Conservation (phyloP, 2,329 filamentous ascomycete genomes). For the Huntiella decipiens region DNA sequence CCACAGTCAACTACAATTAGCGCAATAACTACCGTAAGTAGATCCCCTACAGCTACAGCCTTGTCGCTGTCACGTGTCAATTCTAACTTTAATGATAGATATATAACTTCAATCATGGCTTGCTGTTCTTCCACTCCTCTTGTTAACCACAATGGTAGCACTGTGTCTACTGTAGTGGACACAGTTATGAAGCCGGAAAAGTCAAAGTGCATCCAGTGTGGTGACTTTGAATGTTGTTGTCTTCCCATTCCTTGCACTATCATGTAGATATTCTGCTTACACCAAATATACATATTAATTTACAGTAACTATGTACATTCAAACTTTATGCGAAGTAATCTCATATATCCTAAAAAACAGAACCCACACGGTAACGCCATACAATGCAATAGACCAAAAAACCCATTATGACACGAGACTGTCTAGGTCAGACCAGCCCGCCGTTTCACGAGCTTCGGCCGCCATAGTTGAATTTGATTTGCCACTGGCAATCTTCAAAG, state of each 20-base stretch:
- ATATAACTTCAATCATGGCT: background rate
- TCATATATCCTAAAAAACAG: background rate
- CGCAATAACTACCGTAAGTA: no score
- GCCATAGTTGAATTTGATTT: background rate
- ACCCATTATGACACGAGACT: conserved; percentile 2
- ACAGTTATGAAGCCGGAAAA: conserved; percentile 31
- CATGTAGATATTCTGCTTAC: conserved; percentile 20
- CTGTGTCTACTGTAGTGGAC: conserved; percentile 28
- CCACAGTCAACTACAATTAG: no score
- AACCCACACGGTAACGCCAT: background rate
- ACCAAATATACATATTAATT: no score
- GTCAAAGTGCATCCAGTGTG: conserved; percentile 31
- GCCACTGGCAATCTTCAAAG: background rate
- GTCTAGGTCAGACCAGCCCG: conserved; percentile 1
- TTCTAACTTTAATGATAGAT: no score
- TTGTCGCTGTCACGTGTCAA: no score
- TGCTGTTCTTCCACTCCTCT: background rate
- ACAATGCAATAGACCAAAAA: background rate
- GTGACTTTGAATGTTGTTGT: conserved; percentile 34
- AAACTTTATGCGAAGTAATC: background rate
- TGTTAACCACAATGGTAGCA: conserved; percentile 22
- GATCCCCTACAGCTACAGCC: no score
- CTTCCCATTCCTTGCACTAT: conserved; percentile 30
- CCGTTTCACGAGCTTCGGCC: background rate
- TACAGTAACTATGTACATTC: no score